Evolutionary conservation across 108 stramenopile genomes (phyloP).

Genomic region (Aureococcus anophagefferens): DNA sequence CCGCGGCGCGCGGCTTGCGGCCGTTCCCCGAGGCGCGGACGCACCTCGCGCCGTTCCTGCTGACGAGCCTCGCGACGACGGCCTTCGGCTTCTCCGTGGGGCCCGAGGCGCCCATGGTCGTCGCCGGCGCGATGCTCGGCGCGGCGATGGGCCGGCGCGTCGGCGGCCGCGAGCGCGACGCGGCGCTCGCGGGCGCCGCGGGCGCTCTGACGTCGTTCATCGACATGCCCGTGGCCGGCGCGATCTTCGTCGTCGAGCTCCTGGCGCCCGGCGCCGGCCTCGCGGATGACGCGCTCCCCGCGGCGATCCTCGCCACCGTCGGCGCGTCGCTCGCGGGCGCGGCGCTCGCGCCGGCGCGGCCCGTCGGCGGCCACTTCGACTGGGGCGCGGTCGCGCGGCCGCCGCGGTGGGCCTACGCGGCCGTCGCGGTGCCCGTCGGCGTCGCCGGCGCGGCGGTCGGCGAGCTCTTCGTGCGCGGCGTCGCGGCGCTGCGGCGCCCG

Average conservation of each 20-base stretch:
- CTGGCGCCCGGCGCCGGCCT: conserved; percentile 37
- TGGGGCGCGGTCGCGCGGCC: conserved; percentile 30
- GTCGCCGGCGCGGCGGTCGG: conserved; percentile 46
- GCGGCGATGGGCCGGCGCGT: conserved; percentile 16
- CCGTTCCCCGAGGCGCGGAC: no score
- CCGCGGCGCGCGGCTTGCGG: no score
- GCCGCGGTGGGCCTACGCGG: conserved; percentile 28
- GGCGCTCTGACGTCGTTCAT: conserved; percentile 56
- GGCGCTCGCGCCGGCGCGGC: conserved; percentile 9
- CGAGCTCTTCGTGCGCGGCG: conserved; percentile 23
- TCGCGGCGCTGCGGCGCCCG: no score
- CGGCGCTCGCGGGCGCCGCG: conserved; percentile 44
- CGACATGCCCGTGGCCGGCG: conserved; percentile 52
- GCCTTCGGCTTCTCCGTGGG: conserved; percentile 52
- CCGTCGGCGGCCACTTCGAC: conserved; percentile 49
- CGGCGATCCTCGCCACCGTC: conserved; percentile 35
- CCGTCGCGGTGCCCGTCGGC: conserved; percentile 31
- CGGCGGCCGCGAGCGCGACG: conserved; percentile 19
- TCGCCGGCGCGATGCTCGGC: conserved; percentile 37
- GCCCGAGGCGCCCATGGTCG: conserved; percentile 63
- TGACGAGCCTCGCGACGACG: conserved; percentile 40
- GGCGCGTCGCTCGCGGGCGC: conserved; percentile 42
- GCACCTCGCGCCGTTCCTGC: conserved; percentile 12
- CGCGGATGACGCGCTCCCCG: conserved; percentile 28
- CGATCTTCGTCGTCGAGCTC: conserved; percentile 56